Evolutionary conservation across 495 filamentous ascomycete genomes (phyloP).

Genomic region (Aspergillus panamensis): DNA sequence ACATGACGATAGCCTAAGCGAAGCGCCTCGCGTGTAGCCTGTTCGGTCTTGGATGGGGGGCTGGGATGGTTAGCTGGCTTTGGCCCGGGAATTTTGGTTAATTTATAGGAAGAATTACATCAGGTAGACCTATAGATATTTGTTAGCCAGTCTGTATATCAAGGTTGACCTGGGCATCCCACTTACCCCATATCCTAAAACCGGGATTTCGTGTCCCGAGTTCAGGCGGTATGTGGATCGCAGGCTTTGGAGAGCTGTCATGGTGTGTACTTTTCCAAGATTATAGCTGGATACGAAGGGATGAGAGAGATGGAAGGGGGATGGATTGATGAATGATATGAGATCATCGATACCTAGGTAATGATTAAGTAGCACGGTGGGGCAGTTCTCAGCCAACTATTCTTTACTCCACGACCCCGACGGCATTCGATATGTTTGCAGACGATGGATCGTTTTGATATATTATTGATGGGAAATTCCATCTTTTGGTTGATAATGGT

Average conservation of each 20-base stretch:
- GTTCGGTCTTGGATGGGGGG: conserved; percentile 50
- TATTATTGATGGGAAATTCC: conserved; percentile 9
- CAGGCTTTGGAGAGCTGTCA: conserved; percentile 28
- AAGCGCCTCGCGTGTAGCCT: conserved; percentile 59
- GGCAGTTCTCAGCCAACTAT: not conserved
- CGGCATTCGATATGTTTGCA: not conserved
- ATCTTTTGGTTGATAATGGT: too few species aligned
- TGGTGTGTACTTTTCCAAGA: conserved; percentile 15
- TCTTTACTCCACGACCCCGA: not conserved
- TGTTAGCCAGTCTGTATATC: not conserved
- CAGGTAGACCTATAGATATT: conserved; percentile 66
- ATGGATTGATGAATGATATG: not conserved
- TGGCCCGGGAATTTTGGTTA: not conserved
- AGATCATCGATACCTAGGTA: conserved; percentile 15
- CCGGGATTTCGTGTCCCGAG: conserved; percentile 75
- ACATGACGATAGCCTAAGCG: conserved; percentile 63
- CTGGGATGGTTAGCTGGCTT: conserved; percentile 28
- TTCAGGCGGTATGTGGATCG: conserved; percentile 49
- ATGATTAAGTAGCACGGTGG: not conserved
- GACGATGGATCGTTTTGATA: not conserved
- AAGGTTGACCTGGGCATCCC: not conserved
- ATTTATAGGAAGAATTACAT: conserved; percentile 45
- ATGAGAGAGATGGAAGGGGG: not conserved
- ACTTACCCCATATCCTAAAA: conserved; percentile 70
- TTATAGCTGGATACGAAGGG: not conserved